These are phyloP conservation scores for Meyerozyma carpophila DNA, from an alignment of 1,139 yeast genomes.

Conservation along the genomic window DNA sequence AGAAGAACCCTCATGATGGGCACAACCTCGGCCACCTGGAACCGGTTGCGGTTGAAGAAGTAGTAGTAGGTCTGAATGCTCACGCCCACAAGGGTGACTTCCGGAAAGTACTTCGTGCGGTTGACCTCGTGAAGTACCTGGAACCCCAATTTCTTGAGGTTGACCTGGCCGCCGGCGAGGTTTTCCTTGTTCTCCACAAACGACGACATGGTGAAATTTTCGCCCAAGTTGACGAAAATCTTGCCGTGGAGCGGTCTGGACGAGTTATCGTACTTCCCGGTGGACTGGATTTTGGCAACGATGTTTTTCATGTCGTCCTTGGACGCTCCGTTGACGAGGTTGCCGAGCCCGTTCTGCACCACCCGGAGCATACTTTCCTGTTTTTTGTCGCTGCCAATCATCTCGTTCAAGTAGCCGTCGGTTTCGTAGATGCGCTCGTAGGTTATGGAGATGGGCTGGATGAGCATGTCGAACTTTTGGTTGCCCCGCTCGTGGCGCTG, in stretches of 20 bases:
- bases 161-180: slow-evolving; percentile 12
- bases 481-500: slow-evolving; percentile 41
- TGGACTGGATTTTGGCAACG: slow-evolving; percentile 2
- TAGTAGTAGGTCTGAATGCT: slow-evolving; percentile 32
- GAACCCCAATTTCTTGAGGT: slow-evolving; percentile 40
- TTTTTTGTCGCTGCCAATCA: slow-evolving; percentile 55
- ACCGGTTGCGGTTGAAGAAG: slow-evolving; percentile 11
- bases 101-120: slow-evolving; percentile 31
- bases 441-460: slow-evolving; percentile 58
- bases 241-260: slow-evolving; percentile 30
- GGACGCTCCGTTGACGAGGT: slow-evolving; percentile 7
- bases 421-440: slow-evolving; percentile 67
- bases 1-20: slow-evolving; percentile 25
- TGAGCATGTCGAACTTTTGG: slow-evolving; percentile 33
- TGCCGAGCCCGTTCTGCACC: slow-evolving; percentile 25
- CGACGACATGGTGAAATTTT: slow-evolving; percentile 25
- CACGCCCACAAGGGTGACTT: slow-evolving; percentile 34
- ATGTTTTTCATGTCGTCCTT: slow-evolving; percentile 5
- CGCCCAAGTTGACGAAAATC: slow-evolving; percentile 35
- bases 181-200: slow-evolving; percentile 13
- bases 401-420: slow-evolving; percentile 56
- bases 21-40: slow-evolving; percentile 21
- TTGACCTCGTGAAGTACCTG: slow-evolving; percentile 37
- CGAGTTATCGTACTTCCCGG: slow-evolving; percentile 25
- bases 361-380: slow-evolving; percentile 39